Base-by-base conservation (phyloP, 176 grass and related monocot species). In the Lolium rigidum region DNA sequence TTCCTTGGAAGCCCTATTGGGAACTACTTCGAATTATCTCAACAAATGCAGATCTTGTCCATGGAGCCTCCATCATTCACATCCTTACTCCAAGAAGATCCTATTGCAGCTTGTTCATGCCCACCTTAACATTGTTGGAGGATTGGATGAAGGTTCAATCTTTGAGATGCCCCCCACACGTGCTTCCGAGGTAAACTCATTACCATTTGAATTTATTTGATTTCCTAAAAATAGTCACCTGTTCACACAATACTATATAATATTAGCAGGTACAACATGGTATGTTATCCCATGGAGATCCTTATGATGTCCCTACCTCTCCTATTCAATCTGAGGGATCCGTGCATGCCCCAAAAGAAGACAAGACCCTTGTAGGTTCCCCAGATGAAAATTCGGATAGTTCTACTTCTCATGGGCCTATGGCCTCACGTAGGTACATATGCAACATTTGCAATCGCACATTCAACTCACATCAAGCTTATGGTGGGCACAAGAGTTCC, bases 401-500 rank as follows among this genome's bases (percentile, higher is more conserved):
- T 24, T 35, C 16, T 69, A 20, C 1, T 15, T 3, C 9, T 61
- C 18, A 7, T 54, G 4, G 10, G 24, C 2, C 15, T 6, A 22
- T 5, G 74, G 3, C 9, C 15, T 31, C 35, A 10, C 14, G 51
- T 46, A 56, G 16, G 38, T 65, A 64, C 46, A 65, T 0, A 54
- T 87, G 85, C n/a, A 28, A 2, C 2, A 7, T 43, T 2, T 87
- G 60, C 1, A 24, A 14, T 10, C 13, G 9, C 15, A n/a, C 2
- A 1, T 87, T 87, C 15, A 2, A 12, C 6, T 14, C 78, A 6
- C 47, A 20, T 43, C 85, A 87, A 54, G 78, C 77, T 11, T 87
- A 64, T 41, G 85, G 85, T 43, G 85, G 85, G 18, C 85, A 87
- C 46, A 81, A 74, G 85, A 87, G 78, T 51, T n/a, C 12, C 15